phyloP scores from a whole-genome alignment of 345 rosid species.

The Citrus maxima region DNA sequence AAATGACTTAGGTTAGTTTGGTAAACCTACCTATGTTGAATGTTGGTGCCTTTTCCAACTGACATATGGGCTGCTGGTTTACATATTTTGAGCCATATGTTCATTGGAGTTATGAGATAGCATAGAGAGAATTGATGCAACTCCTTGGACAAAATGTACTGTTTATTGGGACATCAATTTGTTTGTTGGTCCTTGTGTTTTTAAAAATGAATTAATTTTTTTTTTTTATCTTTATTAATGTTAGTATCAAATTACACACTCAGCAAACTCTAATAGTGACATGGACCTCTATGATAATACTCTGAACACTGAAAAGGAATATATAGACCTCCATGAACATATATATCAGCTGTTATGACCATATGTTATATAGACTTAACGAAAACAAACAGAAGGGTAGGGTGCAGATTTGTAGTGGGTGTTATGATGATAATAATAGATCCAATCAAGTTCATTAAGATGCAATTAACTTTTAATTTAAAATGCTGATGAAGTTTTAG shows the following conservation, averaged over 20 bases:
- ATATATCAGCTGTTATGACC: not conserved
- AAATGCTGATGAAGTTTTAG: not conserved
- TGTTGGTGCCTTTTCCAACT: not conserved
- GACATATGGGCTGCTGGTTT: not conserved
- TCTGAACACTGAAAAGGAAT: not conserved
- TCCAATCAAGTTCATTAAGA: not conserved
- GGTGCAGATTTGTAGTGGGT: not conserved
- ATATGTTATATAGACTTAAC: not conserved
- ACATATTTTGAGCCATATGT: not conserved
- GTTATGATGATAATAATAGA: not conserved
- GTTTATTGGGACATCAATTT: no score
- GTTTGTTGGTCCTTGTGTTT: no score
- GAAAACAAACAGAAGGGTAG: not conserved
- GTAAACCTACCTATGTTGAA: not conserved
- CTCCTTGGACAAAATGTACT: not conserved
- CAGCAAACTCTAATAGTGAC: no score
- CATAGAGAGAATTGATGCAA: not conserved
- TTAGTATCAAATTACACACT: no score
- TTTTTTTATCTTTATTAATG: no score
- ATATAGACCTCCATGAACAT: not conserved
- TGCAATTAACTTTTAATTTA: not conserved
- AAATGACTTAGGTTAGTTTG: not conserved
- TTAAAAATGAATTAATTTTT: no score
- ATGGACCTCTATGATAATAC: no score
- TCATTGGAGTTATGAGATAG: not conserved